phyloP scores from a whole-genome alignment of 2,329 filamentous ascomycete genomes.

The Cytospora piceicola region DNA sequence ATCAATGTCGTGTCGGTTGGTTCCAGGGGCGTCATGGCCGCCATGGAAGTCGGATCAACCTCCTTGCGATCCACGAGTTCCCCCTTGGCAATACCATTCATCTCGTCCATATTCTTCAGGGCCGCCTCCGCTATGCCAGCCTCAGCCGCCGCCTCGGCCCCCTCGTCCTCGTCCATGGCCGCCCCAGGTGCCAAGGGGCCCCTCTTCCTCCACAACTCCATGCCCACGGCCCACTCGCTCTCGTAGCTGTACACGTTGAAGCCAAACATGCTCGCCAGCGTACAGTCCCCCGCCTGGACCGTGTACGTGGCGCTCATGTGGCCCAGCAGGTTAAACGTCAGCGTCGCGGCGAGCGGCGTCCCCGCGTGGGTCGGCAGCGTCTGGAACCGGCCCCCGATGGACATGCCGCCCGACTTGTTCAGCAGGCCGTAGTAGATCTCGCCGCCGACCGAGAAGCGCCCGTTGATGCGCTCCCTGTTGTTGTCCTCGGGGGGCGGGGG shows the following conservation, averaged over 20 bases:
- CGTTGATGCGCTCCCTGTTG: constrained; percentile 67
- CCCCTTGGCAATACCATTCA: background rate
- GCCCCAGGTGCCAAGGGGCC: constrained; percentile 46
- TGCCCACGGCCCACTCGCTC: constrained; percentile 87
- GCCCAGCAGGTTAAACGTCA: constrained; percentile 93
- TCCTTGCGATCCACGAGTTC: background rate
- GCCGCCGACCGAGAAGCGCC: constrained; percentile 85
- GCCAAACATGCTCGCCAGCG: constrained; percentile 87
- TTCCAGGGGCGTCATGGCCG: background rate
- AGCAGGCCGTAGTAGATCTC: constrained; percentile 95
- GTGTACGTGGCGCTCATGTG: constrained; percentile 91
- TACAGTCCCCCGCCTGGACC: constrained; percentile 80
- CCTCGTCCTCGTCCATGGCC: constrained; percentile 35
- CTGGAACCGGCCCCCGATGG: constrained; percentile 84
- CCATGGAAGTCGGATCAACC: background rate
- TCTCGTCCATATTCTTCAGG: background rate
- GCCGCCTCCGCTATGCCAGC: background rate
- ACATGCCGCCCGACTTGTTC: constrained; percentile 92
- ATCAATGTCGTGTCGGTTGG: background rate
- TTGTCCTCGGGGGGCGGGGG: constrained; percentile 37
- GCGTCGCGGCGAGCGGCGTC: constrained; percentile 89
- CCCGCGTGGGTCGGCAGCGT: constrained; percentile 80
- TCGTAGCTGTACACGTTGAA: constrained; percentile 99
- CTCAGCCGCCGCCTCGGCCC: background rate
- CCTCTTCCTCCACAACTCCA: constrained; percentile 85